Evolutionary conservation across 2,329 filamentous ascomycete genomes (phyloP).

Genomic region (Xylaria digitata): DNA sequence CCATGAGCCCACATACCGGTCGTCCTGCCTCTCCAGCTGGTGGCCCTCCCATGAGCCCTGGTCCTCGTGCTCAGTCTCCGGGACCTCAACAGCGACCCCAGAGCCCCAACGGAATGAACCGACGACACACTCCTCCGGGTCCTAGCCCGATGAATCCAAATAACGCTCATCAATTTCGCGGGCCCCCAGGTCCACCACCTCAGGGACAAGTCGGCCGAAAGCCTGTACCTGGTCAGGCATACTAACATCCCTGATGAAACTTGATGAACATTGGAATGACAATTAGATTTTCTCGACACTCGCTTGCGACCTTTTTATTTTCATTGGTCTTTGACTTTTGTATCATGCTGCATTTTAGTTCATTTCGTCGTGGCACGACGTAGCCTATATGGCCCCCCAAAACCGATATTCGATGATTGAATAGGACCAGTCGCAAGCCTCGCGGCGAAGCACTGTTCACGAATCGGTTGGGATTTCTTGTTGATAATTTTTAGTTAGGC

Average conservation of each 20-base stretch:
- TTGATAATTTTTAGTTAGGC: constrained; percentile 49
- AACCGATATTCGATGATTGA: constrained; percentile 26
- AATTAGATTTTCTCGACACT: constrained; percentile 51
- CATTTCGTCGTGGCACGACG: constrained; percentile 35
- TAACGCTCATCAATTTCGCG: constrained; percentile 47
- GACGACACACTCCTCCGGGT: constrained; percentile 58
- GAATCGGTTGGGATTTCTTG: constrained; percentile 47
- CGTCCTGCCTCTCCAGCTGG: constrained; percentile 43
- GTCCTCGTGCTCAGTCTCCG: constrained; percentile 36
- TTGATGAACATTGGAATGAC: constrained; percentile 48
- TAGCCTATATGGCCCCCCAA: constrained; percentile 29
- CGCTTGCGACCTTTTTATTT: constrained; percentile 48
- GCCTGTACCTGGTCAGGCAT: constrained; percentile 67
- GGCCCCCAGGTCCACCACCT: constrained; percentile 50
- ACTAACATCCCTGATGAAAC: constrained; percentile 51
- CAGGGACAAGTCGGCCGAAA: constrained; percentile 63
- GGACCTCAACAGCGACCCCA: constrained; percentile 48
- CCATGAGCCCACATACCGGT: constrained; percentile 37
- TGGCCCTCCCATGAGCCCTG: constrained; percentile 45
- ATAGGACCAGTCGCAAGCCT: constrained; percentile 24
- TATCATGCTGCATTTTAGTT: constrained; percentile 36
- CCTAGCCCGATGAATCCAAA: constrained; percentile 61
- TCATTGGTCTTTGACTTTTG: constrained; percentile 39
- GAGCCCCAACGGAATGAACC: constrained; percentile 56
- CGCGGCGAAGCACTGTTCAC: constrained; percentile 34